These are phyloP conservation scores for Saitozyma podzolica DNA, from an alignment of 768 basidiomycete species.

Conservation along the genomic window DNA sequence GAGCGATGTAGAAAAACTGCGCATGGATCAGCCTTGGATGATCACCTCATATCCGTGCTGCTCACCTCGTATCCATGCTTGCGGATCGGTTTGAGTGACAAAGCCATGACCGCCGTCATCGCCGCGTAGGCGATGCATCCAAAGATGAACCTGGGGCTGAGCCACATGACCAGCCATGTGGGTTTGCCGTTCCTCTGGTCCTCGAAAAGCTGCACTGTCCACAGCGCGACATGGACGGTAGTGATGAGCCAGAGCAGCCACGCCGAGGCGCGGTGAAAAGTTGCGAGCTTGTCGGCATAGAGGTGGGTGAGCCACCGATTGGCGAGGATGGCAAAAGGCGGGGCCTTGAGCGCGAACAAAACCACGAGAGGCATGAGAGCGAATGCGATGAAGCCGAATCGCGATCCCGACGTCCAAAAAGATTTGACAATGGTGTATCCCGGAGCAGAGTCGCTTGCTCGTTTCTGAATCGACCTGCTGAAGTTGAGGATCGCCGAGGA, in stretches of 20 bases:
- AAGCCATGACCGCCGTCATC: conserved; percentile 47
- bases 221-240: conserved; percentile 64
- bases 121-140: conserved; percentile 58
- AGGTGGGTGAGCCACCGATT: conserved; percentile 64
- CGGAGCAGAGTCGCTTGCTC: conserved; percentile 54
- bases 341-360: conserved; percentile 67
- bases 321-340: conserved; percentile 68
- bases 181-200: conserved; percentile 57
- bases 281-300: conserved; percentile 73
- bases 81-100: conserved; percentile 42
- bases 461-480: conserved; percentile 35
- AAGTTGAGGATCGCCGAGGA: conserved; percentile 57
- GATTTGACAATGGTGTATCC: conserved; percentile 67
- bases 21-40: conserved; percentile 49
- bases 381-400: conserved; percentile 71
- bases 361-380: conserved; percentile 70
- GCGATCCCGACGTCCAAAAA: conserved; percentile 69
- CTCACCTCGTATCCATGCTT: conserved; percentile 51
- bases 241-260: conserved; percentile 68
- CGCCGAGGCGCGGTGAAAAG: conserved; percentile 71
- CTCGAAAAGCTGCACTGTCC: conserved; percentile 66
- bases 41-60: no score
- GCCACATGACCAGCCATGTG: conserved; percentile 59
- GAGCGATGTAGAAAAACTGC: conserved; percentile 67
- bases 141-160: conserved; percentile 64